Base-by-base conservation (phyloP, 495 filamentous ascomycete genomes). In the Schizothecium vesticola region DNA sequence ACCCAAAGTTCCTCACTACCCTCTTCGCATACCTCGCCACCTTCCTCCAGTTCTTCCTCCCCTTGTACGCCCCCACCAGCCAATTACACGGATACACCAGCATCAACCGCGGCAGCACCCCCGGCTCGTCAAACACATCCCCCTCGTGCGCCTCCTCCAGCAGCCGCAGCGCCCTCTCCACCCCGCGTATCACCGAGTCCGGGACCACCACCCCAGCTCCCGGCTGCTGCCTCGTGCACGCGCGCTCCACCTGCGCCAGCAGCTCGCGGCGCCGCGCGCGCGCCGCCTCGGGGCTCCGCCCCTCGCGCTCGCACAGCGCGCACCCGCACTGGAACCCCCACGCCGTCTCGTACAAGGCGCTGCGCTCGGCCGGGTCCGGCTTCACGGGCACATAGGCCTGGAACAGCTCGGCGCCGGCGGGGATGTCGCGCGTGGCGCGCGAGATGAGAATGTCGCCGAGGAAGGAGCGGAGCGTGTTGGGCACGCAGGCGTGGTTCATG, bases 401-500 rank as follows among this genome's bases (percentile, higher is more conserved):
- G 72, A 79, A 83, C 24, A 90, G 59, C 70, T 89, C 87, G 16
- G 84, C 83, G 64, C 82, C 70, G 11, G 24, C 59, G 7, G 71
- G 69, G 24, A 89, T 78, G 62, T 82, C 72, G n/a, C 72, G 66
- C 11, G 78, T 78, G 0, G 87, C 86, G 25, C 84, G 82, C 56
- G 85, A 68, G 60, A 88, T 75, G 70, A 86, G 80, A 74, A 89
- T 79, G 66, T 88, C 86, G 24, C 86, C 85, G 51, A 88, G 78
- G 84, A 87, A 88, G 9, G 81, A 77, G 11, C 85, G 83, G 12
- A 75, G 76, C 10, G 76, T 77, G 67, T 86, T 88, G 25, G 79
- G 77, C 58, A 83, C 62, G 74, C 87, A 89, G 65, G 77, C 80
- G 70, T 89, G 87, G 73, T 89, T 89, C 67, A 86, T 79, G 72